These are phyloP conservation scores for Entelexis sorbosivorans DNA, from an alignment of 1,139 yeast species.

Conservation along the genomic window DNA sequence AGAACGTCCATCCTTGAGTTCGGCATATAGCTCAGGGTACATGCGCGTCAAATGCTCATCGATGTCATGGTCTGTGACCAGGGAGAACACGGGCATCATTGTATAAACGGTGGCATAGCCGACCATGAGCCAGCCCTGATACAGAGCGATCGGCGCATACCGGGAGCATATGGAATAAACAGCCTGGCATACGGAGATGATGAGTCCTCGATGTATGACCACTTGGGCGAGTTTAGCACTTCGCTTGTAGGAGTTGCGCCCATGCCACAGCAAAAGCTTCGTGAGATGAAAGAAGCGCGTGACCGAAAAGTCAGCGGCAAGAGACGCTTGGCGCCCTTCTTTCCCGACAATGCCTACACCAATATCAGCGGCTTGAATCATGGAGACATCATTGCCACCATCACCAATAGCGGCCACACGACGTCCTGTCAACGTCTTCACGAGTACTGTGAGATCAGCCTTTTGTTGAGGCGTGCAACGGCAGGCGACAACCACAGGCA, in stretches of 20 bases:
- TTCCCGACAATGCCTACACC: constrained; percentile 99
- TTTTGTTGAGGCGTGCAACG: constrained; percentile 98
- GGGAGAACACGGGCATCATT: constrained; percentile 95
- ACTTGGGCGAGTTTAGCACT: constrained; percentile 92
- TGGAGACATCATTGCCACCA: constrained; percentile 97
- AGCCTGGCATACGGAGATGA: constrained; percentile 93
- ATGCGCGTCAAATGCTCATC: constrained; percentile 78
- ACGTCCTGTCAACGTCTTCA: constrained; percentile 68
- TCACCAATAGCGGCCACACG: constrained; percentile 97
- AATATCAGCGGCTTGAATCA: constrained; percentile 98
- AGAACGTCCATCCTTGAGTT: constrained; percentile 77
- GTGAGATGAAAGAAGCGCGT: constrained; percentile 85
- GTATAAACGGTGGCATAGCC: constrained; percentile 96
- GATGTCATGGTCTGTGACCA: constrained; percentile 84
- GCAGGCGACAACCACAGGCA: constrained; percentile 94
- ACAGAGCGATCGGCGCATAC: constrained; percentile 88
- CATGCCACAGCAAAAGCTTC: constrained; percentile 89
- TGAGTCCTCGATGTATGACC: constrained; percentile 88
- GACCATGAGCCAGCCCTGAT: constrained; percentile 96
- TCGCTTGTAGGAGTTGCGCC: constrained; percentile 89
- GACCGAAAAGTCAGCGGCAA: constrained; percentile 93
- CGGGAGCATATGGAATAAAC: constrained; percentile 75
- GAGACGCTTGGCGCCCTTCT: constrained; percentile 93
- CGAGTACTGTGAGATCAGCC: constrained; percentile 82
- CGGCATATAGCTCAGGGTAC: constrained; percentile 91